These are phyloP conservation scores for Ambrosiella cleistominuta DNA, from an alignment of 2,329 filamentous ascomycete species.

Conservation along the genomic window DNA sequence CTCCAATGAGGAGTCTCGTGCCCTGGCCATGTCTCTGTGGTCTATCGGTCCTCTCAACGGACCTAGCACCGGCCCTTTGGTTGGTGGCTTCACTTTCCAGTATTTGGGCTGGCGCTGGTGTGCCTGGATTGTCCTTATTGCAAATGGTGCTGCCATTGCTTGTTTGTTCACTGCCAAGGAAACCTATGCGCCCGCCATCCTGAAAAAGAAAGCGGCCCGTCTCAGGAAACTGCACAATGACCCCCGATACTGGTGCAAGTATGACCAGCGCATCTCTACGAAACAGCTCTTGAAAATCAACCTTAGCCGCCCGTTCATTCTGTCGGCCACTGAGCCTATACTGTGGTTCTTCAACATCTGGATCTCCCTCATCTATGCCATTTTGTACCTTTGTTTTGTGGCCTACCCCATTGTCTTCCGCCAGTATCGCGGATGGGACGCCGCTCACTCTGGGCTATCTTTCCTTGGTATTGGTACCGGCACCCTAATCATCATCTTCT, in stretches of 20 bases:
- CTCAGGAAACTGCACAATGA: constrained; percentile 53
- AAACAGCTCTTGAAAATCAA: constrained; percentile 53
- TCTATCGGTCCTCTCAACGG: constrained; percentile 73
- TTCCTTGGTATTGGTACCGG: constrained; percentile 57
- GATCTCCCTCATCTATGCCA: constrained; percentile 73
- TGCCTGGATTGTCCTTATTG: constrained; percentile 63
- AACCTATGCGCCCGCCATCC: constrained; percentile 56
- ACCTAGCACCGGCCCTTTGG: constrained; percentile 24
- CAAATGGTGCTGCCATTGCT: constrained; percentile 42
- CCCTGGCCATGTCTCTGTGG: constrained; percentile 71
- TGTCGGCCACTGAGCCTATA: constrained; percentile 70
- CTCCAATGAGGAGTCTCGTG: constrained; percentile 60
- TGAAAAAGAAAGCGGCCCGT: constrained; percentile 47
- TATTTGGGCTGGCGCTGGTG: constrained; percentile 78
- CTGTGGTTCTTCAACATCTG: constrained; percentile 50
- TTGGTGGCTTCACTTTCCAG: constrained; percentile 57
- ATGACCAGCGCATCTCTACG: constrained; percentile 55
- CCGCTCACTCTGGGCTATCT: constrained; percentile 55
- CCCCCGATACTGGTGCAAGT: constrained; percentile 59
- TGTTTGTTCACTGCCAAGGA: constrained; percentile 48
- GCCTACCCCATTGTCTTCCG: constrained; percentile 76
- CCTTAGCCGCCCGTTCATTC: constrained; percentile 57
- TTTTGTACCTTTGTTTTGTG: constrained; percentile 79
- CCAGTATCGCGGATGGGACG: constrained; percentile 56
- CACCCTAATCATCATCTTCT: constrained; percentile 40